Evolutionary conservation across 2,329 filamentous ascomycete species (phyloP).

Genomic region (Incumbomyces lentus): DNA sequence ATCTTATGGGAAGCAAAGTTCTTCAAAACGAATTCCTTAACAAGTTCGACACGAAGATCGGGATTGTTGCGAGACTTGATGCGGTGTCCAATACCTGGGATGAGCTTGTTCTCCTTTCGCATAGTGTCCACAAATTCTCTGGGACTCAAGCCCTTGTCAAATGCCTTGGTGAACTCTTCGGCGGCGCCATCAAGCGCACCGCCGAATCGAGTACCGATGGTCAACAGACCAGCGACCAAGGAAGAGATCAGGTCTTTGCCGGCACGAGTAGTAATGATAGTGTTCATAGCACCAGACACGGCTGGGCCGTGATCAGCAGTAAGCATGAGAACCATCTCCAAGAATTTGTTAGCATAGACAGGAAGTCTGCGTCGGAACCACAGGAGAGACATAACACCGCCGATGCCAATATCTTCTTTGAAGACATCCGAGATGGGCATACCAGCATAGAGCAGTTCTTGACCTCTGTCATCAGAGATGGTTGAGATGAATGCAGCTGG

Average conservation of each 20-base stretch:
- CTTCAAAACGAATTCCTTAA: slow-evolving; percentile 97
- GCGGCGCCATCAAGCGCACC: slow-evolving; percentile 95
- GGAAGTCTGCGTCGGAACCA: slow-evolving; percentile 99
- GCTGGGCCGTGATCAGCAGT: slow-evolving; percentile 98
- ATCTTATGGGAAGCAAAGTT: slow-evolving; percentile 97
- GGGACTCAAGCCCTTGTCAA: slow-evolving; percentile 94
- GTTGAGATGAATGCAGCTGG: slow-evolving; percentile 99
- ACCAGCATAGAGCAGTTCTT: slow-evolving; percentile 95
- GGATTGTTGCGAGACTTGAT: slow-evolving; percentile 99
- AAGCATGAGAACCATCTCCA: slow-evolving; percentile 99
- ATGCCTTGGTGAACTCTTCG: slow-evolving; percentile 96
- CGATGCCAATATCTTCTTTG: slow-evolving; percentile 96
- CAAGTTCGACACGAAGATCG: slow-evolving; percentile 96
- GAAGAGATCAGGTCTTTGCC: slow-evolving; percentile 97
- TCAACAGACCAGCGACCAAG: slow-evolving; percentile 90
- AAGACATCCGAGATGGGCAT: slow-evolving; percentile 99
- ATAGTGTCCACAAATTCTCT: slow-evolving; percentile 98
- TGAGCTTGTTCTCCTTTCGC: slow-evolving; percentile 99
- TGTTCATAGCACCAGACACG: slow-evolving; percentile 99
- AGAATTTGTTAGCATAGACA: slow-evolving; percentile 92
- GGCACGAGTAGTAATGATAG: slow-evolving; percentile 98
- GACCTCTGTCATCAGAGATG: slow-evolving; percentile 98
- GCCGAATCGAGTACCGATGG: slow-evolving; percentile 96
- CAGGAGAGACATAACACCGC: slow-evolving; percentile 98
- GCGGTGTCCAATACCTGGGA: slow-evolving; percentile 96